Percentiles rank a stretch among this genome's conserved stretches.
phyloP scores from a whole-genome alignment of 768 basidiomycete species.

The Lactifluus echinatus region DNA sequence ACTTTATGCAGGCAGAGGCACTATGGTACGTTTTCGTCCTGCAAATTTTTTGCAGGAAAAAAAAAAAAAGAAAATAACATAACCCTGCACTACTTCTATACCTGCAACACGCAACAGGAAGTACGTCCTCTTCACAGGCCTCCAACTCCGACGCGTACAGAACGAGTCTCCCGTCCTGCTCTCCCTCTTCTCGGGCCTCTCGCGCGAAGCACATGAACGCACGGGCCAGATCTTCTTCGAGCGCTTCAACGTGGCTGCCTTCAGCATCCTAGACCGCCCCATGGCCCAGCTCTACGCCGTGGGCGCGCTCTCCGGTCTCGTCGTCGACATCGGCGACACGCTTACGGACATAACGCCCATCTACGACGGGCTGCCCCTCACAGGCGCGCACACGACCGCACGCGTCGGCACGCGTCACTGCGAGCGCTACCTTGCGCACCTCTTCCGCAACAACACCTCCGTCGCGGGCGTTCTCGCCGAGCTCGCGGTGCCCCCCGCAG shows the following conservation, averaged over 20 bases:
- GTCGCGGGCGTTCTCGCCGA: conserved; percentile 53
- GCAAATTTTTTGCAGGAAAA: neutral
- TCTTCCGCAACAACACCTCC: conserved; percentile 60
- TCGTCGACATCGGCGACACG: conserved; percentile 74
- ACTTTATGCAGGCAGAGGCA: conserved; percentile 84
- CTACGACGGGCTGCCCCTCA: conserved; percentile 59
- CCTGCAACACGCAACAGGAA: conserved; percentile 51
- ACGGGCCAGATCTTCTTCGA: conserved; percentile 86
- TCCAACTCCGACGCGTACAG: conserved; percentile 71
- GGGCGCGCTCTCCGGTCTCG: conserved; percentile 60
- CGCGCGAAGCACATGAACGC: conserved; percentile 58
- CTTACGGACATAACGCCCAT: conserved; percentile 72
- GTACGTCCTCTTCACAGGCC: conserved; percentile 64
- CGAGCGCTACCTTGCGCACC: conserved; percentile 63
- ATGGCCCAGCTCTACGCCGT: conserved; percentile 78
- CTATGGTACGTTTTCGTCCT: conserved; percentile 53
- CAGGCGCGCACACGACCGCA: conserved; percentile 46
- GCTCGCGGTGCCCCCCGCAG: conserved; percentile 27
- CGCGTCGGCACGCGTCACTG: conserved; percentile 64
- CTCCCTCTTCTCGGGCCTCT: conserved; percentile 55
- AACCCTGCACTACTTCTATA: no score
- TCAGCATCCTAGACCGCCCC: conserved; percentile 74
- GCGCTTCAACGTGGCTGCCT: conserved; percentile 81
- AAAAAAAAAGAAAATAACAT: neutral
- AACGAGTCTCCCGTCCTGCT: conserved; percentile 85